Base-by-base conservation (phyloP, 2,329 filamentous ascomycete genomes). In the Fusarium penzigii region DNA sequence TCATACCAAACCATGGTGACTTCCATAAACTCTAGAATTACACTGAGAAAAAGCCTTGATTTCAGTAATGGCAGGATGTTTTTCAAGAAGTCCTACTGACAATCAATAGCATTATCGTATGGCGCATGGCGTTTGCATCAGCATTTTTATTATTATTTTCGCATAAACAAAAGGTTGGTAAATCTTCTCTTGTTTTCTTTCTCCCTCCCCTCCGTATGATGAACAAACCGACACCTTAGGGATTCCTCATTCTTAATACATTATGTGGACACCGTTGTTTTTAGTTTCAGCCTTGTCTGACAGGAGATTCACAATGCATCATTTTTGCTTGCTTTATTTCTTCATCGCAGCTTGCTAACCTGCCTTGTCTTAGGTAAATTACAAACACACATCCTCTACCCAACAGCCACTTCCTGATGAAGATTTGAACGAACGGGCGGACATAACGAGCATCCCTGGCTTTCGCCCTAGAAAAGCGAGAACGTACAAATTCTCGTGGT, bases 211-310 rank as follows among this genome's bases (percentile, higher is more conserved):
- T 70, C 69, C 72, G 70, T 66, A 72, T 84, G 82, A 85, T 85
- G 82, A 84, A 77, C 75, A 77, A 77, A 77, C 72, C 75, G 73
- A 82, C 78, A 81, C 78, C 78, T 79, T 65, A 83, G 80, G 82
- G 81, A 85, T 85, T 85, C 82, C 82, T 85, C 82, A 80, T 83
- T 73, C 82, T 79, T 80, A 85, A 85, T 75, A 84, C 63, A 82
- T 68, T 55, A 84, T 85, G 82, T 85, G 76, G 82, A 85, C 73
- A 77, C 72, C 73, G 77, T 80, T 79, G 76, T 73, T 70, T 67
- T 36, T 69, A 81, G 82, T 85, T 85, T 85, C 82, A 85, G 82
- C 82, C 82, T 85, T 85, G 82, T 85, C 82, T 85, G 82, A 85
- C 75, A 73, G 69, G 72, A 75, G 65, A 65, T 69, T 36, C 52